These are phyloP conservation scores for Malania oleifera DNA, from an alignment of 164 flowering plant species.

Conservation along the genomic window DNA sequence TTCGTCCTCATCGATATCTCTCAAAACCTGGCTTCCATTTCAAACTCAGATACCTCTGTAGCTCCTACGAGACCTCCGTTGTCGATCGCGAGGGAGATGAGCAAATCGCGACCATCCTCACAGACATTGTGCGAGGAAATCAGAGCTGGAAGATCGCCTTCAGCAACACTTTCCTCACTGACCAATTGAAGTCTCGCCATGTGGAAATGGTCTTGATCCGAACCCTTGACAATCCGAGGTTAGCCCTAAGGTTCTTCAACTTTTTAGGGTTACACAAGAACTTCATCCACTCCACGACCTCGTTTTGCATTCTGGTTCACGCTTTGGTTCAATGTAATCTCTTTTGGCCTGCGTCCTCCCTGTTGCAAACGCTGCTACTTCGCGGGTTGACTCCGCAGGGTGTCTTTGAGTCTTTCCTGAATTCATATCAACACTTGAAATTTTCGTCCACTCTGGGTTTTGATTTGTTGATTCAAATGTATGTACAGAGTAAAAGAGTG, in stretches of 20 bases:
- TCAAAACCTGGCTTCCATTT: not conserved
- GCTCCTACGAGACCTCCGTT: conserved; percentile 5
- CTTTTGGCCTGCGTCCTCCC: conserved; percentile 79
- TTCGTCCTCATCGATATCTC: conserved; percentile 9
- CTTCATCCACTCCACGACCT: conserved; percentile 65
- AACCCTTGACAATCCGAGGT: conserved; percentile 53
- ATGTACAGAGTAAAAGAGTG: conserved; percentile 42
- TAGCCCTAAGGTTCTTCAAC: conserved; percentile 83
- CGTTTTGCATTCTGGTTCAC: conserved; percentile 76
- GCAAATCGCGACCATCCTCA: conserved; percentile 38
- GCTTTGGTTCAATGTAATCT: conserved; percentile 42
- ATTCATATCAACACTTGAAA: conserved; percentile 22
- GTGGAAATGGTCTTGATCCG: conserved; percentile 53
- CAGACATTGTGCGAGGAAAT: conserved; percentile 42
- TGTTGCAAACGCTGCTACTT: conserved; percentile 54
- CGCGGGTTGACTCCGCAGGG: conserved; percentile 31
- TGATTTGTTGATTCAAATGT: conserved; percentile 64
- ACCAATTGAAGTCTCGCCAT: conserved; percentile 41
- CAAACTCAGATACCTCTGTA: conserved; percentile 6
- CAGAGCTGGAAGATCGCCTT: conserved; percentile 58
- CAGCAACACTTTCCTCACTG: conserved; percentile 30
- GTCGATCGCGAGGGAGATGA: conserved; percentile 37
- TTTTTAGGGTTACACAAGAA: conserved; percentile 66
- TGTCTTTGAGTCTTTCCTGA: conserved; percentile 33
- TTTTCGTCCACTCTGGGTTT: conserved; percentile 50